Percentiles rank a stretch among this genome's conserved stretches.
phyloP scores from a whole-genome alignment of 169 alveolate species.

The Eimeria acervulina region DNA sequence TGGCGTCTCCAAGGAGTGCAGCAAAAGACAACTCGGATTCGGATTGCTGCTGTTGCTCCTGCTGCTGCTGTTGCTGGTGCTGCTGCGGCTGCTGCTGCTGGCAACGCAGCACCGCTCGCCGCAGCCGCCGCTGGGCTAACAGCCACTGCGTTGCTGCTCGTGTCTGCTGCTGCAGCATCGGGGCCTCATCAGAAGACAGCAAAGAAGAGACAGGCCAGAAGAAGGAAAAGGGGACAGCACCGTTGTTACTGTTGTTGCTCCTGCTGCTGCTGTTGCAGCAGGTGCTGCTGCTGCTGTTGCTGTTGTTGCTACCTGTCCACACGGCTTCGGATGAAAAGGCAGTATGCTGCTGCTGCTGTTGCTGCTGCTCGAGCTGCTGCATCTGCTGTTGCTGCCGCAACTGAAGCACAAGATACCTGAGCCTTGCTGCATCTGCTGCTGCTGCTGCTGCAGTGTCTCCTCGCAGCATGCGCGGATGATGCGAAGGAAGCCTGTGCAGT shows the following conservation, averaged over 20 bases:
- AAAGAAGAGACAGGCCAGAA: conserved; percentile 36
- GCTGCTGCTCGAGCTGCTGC: conserved; percentile 42
- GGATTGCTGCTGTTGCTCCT: background rate
- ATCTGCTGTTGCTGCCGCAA: conserved; percentile 15
- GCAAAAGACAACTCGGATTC: too few species aligned
- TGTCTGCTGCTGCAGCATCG: conserved; percentile 67
- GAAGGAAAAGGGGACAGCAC: conserved; percentile 50
- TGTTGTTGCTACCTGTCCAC: background rate
- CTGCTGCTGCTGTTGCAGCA: conserved; percentile 21
- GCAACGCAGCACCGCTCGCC: background rate
- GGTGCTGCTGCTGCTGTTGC: conserved; percentile 24
- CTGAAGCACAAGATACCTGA: conserved; percentile 2
- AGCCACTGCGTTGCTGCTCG: background rate
- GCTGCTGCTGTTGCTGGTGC: conserved; percentile 29
- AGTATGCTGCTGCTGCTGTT: background rate
- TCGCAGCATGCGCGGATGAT: conserved; percentile 31
- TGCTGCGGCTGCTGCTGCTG: conserved; percentile 38
- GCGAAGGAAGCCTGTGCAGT: conserved; percentile 8
- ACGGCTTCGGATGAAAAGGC: background rate
- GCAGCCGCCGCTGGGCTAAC: background rate
- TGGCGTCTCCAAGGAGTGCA: conserved; percentile 11
- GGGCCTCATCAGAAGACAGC: conserved; percentile 42
- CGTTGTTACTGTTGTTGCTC: conserved; percentile 47
- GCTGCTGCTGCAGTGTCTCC: conserved; percentile 73
- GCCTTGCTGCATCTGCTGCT: conserved; percentile 58